Base-by-base conservation (phyloP, 441 rosid genomes). In the Sinapis alba region DNA sequence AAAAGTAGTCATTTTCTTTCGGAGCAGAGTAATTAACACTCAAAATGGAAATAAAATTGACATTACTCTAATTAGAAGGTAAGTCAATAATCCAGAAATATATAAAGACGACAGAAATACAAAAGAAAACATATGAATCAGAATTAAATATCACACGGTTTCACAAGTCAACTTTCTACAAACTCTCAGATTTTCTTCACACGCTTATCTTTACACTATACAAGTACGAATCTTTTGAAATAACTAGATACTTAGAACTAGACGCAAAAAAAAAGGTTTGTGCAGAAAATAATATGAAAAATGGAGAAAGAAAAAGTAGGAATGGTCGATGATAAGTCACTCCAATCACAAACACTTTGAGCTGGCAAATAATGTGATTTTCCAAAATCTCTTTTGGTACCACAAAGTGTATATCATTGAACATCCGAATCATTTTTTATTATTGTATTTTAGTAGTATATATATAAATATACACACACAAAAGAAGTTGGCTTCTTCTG, bases 311-410 rank as follows among this genome's bases (percentile, higher is more conserved):
- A 72, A 78, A 72, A 72, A 71, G 62, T 50, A 38, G 53, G 67
- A 76, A 76, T 64, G 68, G 80, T 77, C 71, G 80, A 71, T 77
- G 58, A 65, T 77, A 71, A 59, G 68, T 32, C 68, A 65, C 67
- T 65, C 72, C 62, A 57, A 64, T 76, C 67, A 76, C 74, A 71
- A 70, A 77, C 63, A 34, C 57, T 64, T 77, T 71, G 80, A 77
- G 80, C 80, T 77, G 80, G 62, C 76, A 71, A 47, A 69, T 56
- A 69, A 77, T 58, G 71, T 65, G 72, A 71, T 65, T 65, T 70
- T 47, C n/a, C 57, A 28, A 65, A 70, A 71, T 57, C 62, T 77
- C 56, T 71, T 77, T 71, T 77, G 80, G 76, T 77, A 77, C 76
- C 76, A 77, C 76, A 70, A 71, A 64, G 61, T 71, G 20, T 62